Evolutionary conservation across 768 basidiomycete species (phyloP), one percentile per base, ranked within the genome.

Genomic region (Mycena amicta): DNA sequence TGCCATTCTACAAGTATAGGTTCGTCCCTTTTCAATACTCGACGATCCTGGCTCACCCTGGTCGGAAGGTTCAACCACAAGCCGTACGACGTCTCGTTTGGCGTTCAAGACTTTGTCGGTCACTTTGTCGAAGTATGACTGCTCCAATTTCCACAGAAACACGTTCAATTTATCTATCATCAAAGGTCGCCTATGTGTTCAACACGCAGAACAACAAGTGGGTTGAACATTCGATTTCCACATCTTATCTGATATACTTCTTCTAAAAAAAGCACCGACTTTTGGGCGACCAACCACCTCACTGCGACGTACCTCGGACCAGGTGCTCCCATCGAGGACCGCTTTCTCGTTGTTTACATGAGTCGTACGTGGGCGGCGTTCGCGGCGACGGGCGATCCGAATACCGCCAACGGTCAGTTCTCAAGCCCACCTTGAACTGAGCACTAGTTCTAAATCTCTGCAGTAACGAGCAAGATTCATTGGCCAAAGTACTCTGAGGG

Each of bases 311-410:
- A 37, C 18, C 33, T 37, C 33, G 33, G 18, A 8, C 33, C 33
- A 8, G 33, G 33, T 18, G 33, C 33, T 8, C 33, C 33, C 33
- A 37, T 37, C 33, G 33, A 37, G 18, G 33, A 37, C 33, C 33
- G 33, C 33, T 37, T 37, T 37, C 53, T 64, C 3, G 62, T 58
- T 0, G 43, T 39, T 13, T 57, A 57, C 45, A 60, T 64, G 62
- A 43, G 58, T 4, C 52, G 59, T 1, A 45, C 62, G 6, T 64
- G 62, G 62, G 62, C 62, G 18, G 11, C 33, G 33, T 37, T 37
- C 11, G 18, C 33, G 11, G 18, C 33, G 33, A 37, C 33, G 33
- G 33, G 33, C 11, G 33, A 37, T 18, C 33, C 33, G 33, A 18
- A 37, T 37, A 18, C 33, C n/a, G n/a, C n/a, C n/a, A n/a, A n/a